These are phyloP conservation scores for Cyclotella distinguenda DNA, from an alignment of 108 stramenopile species.

Conservation along the genomic window DNA sequence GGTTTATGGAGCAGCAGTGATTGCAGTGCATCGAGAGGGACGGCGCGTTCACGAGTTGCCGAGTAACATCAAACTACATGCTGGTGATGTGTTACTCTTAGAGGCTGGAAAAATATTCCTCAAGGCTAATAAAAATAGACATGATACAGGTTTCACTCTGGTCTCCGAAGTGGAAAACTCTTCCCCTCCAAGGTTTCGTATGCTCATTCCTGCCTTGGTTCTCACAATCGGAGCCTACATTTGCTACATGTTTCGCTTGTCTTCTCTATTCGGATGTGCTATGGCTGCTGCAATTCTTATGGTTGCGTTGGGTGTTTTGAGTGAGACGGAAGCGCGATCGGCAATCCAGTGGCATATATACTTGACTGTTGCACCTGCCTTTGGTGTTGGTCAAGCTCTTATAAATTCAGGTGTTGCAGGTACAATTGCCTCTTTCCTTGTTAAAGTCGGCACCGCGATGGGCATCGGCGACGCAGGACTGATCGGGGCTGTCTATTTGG, in stretches of 20 bases:
- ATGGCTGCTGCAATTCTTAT: constrained; percentile 64
- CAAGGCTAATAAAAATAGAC: constrained; percentile 53
- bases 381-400: constrained; percentile 79
- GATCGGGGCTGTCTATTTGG: constrained; percentile 80
- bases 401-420: constrained; percentile 79
- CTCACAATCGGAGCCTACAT: constrained; percentile 46
- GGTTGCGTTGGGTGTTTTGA: constrained; percentile 70
- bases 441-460: constrained; percentile 54
- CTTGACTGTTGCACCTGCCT: constrained; percentile 74
- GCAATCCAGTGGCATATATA: constrained; percentile 85
- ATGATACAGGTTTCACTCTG: constrained; percentile 73
- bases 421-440: constrained; percentile 61
- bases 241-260: too few species aligned
- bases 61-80: constrained; percentile 73
- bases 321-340: constrained; percentile 79
- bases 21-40: constrained; percentile 82
- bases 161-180: constrained; percentile 81
- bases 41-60: constrained; percentile 79
- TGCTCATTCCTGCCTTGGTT: constrained; percentile 70
- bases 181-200: constrained; percentile 68
- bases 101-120: constrained; percentile 86
- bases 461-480: constrained; percentile 66
- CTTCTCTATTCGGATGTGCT: constrained; percentile 60
- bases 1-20: constrained; percentile 81
- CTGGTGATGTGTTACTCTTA: constrained; percentile 78